These are phyloP conservation scores for Stentor coeruleus DNA, from an alignment of 73 alveolate species.

Conservation along the genomic window DNA sequence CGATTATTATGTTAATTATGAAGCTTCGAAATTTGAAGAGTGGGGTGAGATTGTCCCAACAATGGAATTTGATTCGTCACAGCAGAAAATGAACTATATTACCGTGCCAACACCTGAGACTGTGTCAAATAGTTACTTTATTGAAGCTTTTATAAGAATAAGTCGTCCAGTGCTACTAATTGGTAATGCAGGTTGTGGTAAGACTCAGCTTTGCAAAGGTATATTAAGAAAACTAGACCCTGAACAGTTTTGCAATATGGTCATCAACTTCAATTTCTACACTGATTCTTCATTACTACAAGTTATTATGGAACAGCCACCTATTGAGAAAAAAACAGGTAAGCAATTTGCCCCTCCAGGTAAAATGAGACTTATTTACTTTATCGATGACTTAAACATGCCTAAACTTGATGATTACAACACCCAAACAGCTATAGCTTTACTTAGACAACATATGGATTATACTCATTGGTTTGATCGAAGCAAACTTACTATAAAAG, in stretches of 20 bases:
- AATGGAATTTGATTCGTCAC: constrained; percentile 40
- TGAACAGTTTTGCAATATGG: constrained; percentile 77
- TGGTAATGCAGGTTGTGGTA: constrained; percentile 99
- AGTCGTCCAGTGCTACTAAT: constrained; percentile 82
- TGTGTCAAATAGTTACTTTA: constrained; percentile 61
- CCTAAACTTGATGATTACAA: constrained; percentile 99
- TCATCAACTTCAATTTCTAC: constrained; percentile 99
- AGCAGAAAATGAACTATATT: constrained; percentile 65
- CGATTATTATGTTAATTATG: constrained; percentile 96
- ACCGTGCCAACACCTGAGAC: constrained; percentile 99
- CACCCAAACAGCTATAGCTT: constrained; percentile 99
- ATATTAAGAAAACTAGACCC: constrained; percentile 86
- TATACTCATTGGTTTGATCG: constrained; percentile 98
- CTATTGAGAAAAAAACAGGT: constrained; percentile 95
- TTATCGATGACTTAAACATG: constrained; percentile 99
- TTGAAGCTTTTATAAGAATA: constrained; percentile 44
- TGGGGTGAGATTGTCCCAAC: constrained; percentile 89
- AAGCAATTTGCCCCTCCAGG: constrained; percentile 99
- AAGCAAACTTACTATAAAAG: constrained; percentile 94
- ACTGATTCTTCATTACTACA: constrained; percentile 98
- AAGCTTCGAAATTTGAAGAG: constrained; percentile 93
- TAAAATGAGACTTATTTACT: constrained; percentile 96
- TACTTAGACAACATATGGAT: constrained; percentile 98
- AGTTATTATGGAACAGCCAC: constrained; percentile 85
- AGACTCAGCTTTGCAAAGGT: constrained; percentile 98